Evolutionary conservation across 768 basidiomycete genomes (phyloP), one percentile per base, ranked within the genome.

Genomic region (Amanita brunnescens): DNA sequence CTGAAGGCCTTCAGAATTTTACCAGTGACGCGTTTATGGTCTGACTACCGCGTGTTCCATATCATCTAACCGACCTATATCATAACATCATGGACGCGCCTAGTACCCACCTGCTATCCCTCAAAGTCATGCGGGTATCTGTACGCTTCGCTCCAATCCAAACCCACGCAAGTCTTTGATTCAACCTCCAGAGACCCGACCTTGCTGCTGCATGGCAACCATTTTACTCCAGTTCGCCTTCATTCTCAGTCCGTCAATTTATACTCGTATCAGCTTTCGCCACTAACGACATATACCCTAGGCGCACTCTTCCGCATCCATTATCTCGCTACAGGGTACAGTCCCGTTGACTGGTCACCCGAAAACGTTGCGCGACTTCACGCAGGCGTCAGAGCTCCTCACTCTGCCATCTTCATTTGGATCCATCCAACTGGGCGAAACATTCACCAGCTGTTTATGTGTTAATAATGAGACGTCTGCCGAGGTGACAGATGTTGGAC

Each of bases 81-180:
- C 38, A 56, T 55, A 41, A 49, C 47, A 33, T 24, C 26, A 41
- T 53, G 55, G 85, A 88, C 55, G 76, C 75, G 34, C 75, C 79
- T 50, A n/a, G n/a, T n/a, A 70, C 74, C 1, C 87, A 90, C 64
- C 69, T 83, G 33, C 63, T 91, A 37, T 84, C 89, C 3, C 71
- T 91, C 58, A 91, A 91, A 66, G 89, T 91, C 52, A 91, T 91
- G 85, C 79, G 89, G 49, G 78, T 89, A 53, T 91, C 88, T 64
- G 89, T 91, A 69, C 67, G 87, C 40, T 52, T 50, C 24, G 41
- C 18, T n/a, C 21, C 49, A 41, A 42, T 38, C 44, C 10, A 35
- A 51, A n/a, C 18, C 10, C 30, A 47, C 43, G 54, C 44, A 54
- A 45, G 54, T 52, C 26, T 53, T n/a, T 52, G 40, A 45, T 16